Conservation (phyloP, 2,329 filamentous ascomycete genomes). For the Aspergillus puulaauensis region DNA sequence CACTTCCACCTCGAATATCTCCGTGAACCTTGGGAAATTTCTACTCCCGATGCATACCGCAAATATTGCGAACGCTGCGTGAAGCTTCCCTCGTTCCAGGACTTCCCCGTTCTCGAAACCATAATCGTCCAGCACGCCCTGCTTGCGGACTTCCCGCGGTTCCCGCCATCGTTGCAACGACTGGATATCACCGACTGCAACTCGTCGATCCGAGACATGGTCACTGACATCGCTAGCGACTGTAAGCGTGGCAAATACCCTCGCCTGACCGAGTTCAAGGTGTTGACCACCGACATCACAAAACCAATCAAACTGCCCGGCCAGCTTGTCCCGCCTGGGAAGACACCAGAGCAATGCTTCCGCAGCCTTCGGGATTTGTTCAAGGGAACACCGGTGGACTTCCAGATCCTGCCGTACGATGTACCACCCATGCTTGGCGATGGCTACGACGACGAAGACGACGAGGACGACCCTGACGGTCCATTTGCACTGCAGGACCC, state of each 20-base stretch:
- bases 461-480: not conserved
- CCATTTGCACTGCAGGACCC: not conserved
- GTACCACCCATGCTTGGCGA: not conserved
- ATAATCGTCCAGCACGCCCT: slow-evolving; percentile 18
- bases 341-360: slow-evolving; percentile 19
- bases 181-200: slow-evolving; percentile 24
- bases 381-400: slow-evolving; percentile 18
- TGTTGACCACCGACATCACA: slow-evolving; percentile 21
- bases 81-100: slow-evolving; percentile 20
- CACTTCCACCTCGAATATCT: slow-evolving; percentile 15
- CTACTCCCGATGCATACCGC: slow-evolving; percentile 5
- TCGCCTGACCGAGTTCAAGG: slow-evolving; percentile 12
- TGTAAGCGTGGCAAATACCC: slow-evolving; percentile 20
- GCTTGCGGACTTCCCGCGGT: slow-evolving; percentile 23
- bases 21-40: not conserved
- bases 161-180: slow-evolving; percentile 15
- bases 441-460: not conserved
- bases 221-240: slow-evolving; percentile 20
- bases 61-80: not conserved
- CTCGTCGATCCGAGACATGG: slow-evolving; percentile 18
- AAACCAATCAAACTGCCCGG: slow-evolving; percentile 16
- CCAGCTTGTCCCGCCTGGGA: slow-evolving; percentile 14
- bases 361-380: slow-evolving; percentile 17
- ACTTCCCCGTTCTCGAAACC: slow-evolving; percentile 20
- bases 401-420: slow-evolving; percentile 13